Conservation (phyloP, 2,329 filamentous ascomycete species). For the Aspergillus costaricaensis region DNA sequence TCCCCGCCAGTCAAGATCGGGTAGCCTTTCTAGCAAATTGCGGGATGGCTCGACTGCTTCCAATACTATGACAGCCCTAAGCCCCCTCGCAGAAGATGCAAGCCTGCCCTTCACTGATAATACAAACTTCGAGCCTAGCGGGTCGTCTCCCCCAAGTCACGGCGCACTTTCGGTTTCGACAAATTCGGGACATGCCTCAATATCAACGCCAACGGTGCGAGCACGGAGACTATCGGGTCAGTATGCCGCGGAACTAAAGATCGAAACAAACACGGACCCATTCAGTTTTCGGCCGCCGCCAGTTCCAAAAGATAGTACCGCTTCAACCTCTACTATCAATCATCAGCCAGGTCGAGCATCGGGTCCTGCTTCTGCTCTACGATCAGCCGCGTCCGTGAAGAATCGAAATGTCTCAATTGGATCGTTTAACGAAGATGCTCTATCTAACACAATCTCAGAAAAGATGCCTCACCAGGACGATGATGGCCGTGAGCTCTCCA, state of each 20-base stretch:
- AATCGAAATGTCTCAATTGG: constrained; percentile 37
- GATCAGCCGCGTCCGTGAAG: constrained; percentile 28
- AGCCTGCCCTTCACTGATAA: constrained; percentile 36
- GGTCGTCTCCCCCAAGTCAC: constrained; percentile 46
- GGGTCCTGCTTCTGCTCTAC: constrained; percentile 17
- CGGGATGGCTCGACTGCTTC: constrained; percentile 79
- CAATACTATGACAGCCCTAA: constrained; percentile 69
- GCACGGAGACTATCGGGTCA: constrained; percentile 78
- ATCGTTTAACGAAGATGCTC: constrained; percentile 42
- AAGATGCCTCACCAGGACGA: constrained; percentile 42
- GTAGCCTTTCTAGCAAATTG: constrained; percentile 72
- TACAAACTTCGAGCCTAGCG: constrained; percentile 33
- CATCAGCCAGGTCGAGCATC: constrained; percentile 15
- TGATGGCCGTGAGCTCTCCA: constrained; percentile 28
- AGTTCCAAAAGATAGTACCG: constrained; percentile 34
- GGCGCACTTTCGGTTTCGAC: neutral
- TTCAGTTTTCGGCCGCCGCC: constrained; percentile 27
- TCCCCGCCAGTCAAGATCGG: constrained; percentile 80
- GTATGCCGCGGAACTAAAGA: constrained; percentile 80
- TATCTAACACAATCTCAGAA: constrained; percentile 44
- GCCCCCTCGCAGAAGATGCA: constrained; percentile 69
- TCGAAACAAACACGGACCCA: constrained; percentile 65
- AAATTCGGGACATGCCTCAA: constrained; percentile 8
- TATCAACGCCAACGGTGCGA: constrained; percentile 59
- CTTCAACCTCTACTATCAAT: constrained; percentile 17